Evolutionary conservation across 2,329 filamentous ascomycete species (phyloP).

Genomic region (Epicoccum sorghinum): DNA sequence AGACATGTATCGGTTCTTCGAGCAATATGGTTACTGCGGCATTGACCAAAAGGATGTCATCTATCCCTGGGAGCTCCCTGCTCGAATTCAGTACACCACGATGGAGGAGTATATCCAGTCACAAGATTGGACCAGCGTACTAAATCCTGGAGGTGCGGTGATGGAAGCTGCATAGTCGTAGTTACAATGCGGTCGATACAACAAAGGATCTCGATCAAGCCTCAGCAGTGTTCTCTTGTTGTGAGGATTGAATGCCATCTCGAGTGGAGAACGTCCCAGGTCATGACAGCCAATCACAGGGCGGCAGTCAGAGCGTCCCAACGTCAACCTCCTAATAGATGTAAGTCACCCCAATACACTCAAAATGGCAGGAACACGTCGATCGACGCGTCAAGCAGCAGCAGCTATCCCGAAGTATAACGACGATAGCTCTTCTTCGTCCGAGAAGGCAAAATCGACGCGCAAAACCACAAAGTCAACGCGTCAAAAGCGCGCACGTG

Average conservation of each 20-base stretch:
- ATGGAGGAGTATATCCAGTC: constrained; percentile 35
- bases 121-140: constrained; percentile 26
- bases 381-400: constrained; percentile 36
- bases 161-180: not conserved
- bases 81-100: constrained; percentile 27
- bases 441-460: constrained; percentile 23
- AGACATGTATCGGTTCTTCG: constrained; percentile 44
- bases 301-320: not conserved
- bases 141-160: not conserved
- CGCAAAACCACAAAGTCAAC: constrained; percentile 31
- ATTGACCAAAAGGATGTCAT: constrained; percentile 37
- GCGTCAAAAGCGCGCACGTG: constrained; percentile 38
- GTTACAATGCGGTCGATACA: no score
- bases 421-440: constrained; percentile 22
- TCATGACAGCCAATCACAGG: constrained; percentile 5
- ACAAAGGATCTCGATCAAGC: no score
- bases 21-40: constrained; percentile 48
- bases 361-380: constrained; percentile 38
- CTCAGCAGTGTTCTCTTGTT: no score
- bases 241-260: no score
- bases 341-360: not conserved
- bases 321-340: not conserved
- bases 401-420: constrained; percentile 26
- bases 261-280: no score
- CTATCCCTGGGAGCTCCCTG: constrained; percentile 33